Conservation (phyloP, 169 alveolate genomes). For the Perkinsus olseni region DNA sequence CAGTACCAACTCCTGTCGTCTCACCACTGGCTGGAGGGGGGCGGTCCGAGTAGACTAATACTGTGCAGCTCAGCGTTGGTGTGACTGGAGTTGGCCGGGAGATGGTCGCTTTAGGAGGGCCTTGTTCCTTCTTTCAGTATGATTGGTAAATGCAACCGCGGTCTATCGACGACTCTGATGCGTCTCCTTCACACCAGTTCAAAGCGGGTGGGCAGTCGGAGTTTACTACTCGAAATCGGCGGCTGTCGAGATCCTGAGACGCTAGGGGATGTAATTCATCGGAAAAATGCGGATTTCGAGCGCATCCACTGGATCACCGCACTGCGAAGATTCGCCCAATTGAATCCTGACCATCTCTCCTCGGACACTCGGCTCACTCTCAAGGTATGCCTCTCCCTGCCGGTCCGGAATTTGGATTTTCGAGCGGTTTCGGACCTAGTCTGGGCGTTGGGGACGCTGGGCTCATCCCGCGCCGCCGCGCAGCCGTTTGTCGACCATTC, state of each 20-base stretch:
- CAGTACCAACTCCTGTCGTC: background rate
- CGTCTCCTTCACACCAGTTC: too few relatives aligned
- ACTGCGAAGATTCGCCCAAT: background rate
- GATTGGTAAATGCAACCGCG: too few relatives aligned
- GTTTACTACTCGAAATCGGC: too few relatives aligned
- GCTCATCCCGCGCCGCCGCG: background rate
- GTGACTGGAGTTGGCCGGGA: too few relatives aligned
- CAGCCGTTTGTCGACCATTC: background rate
- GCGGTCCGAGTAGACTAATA: too few relatives aligned
- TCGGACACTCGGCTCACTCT: background rate
- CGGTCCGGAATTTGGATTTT: background rate
- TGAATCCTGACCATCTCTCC: background rate
- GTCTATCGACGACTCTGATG: too few relatives aligned
- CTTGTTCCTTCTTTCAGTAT: too few relatives aligned
- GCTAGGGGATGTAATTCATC: too few relatives aligned
- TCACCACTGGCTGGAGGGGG: background rate
- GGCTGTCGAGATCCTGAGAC: too few relatives aligned
- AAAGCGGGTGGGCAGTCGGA: too few relatives aligned
- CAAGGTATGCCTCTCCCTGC: background rate
- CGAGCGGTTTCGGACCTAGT: background rate
- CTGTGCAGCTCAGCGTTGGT: too few relatives aligned
- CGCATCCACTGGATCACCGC: background rate
- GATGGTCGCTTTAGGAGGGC: too few relatives aligned
- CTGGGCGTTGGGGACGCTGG: conserved; percentile 1
- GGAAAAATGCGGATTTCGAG: background rate